Evolutionary conservation across 179 eudicot species (phyloP), one percentile per base, ranked within the genome.

Genomic region (Beta lomatogona): DNA sequence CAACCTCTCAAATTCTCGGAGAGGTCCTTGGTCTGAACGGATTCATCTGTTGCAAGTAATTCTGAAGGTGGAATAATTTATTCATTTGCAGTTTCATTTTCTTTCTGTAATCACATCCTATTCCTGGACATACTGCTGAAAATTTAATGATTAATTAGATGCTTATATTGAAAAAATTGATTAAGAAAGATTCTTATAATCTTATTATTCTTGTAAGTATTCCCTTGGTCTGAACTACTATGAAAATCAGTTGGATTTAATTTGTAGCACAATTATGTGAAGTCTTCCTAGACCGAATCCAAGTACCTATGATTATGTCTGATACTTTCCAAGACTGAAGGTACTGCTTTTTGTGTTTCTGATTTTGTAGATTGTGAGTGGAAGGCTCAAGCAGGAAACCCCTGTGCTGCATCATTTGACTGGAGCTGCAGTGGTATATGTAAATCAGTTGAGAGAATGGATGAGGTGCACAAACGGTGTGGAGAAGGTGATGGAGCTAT

Each of bases 351-450:
- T 5, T 48, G 3, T 66, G 71, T 28, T n/a, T n/a, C n/a, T n/a
- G n/a, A 36, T 10, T 67, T 10, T 45, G 55, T 68, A 85, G 87
- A 85, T 57, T 85, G 87, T 55, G 87, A 85, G 45, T 74, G 80
- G 87, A 85, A 85, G 69, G 65, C 83, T 3, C 85, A 82, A 58
- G 83, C 83, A n/a, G 87, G 87, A 22, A 85, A 82, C 6, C 77
- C 73, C 22, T 85, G 87, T 21, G 85, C 81, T 31, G 87, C 87
- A 9, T 85, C 87, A 11, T 85, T 82, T 46, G 85, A 85, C 66
- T 82, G 87, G 87, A 78, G 80, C 22, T 85, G 87, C 83, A 85
- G 87, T 55, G 87, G 87, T 28, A 21, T 85, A 0, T 85, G 85
- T 79, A 85, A 71, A 58, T 82, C 87, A 6, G 85, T 79, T 31